A percentile compares a stretch with the other conserved stretches of the same genome.
Evolutionary conservation across 495 filamentous ascomycete genomes (phyloP).

Genomic region (Polyplosphaeria fusca): DNA sequence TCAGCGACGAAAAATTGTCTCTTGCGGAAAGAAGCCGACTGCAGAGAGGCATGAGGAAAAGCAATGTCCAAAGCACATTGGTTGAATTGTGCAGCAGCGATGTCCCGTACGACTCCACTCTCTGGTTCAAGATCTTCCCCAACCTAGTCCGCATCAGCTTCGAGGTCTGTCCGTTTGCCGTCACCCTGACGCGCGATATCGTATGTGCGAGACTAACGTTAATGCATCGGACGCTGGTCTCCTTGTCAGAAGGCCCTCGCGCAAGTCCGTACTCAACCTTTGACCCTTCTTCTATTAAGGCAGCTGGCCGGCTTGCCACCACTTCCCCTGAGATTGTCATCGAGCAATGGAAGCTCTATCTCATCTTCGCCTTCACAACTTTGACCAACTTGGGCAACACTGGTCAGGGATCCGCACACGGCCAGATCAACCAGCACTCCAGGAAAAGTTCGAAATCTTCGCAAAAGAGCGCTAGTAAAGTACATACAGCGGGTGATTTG

Average conservation of each 20-base stretch:
- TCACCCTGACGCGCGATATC: constrained; percentile 83
- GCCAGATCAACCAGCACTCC: constrained; percentile 69
- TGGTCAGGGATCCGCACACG: constrained; percentile 48
- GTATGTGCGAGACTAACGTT: constrained; percentile 88
- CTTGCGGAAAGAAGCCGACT: constrained; percentile 89
- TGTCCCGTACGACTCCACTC: constrained; percentile 84
- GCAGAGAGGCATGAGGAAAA: constrained; percentile 84
- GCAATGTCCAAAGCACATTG: constrained; percentile 76
- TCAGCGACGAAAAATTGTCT: constrained; percentile 89
- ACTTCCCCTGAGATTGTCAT: constrained; percentile 83
- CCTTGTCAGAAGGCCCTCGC: constrained; percentile 70
- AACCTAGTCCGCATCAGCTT: constrained; percentile 89
- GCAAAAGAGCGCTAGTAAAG: constrained; percentile 68
- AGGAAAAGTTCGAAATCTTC: constrained; percentile 78
- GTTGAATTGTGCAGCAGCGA: constrained; percentile 96
- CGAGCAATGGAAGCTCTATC: constrained; percentile 98
- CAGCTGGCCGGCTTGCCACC: constrained; percentile 54
- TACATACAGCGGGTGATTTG: constrained; percentile 79
- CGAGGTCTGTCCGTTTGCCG: constrained; percentile 84
- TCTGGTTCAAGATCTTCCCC: constrained; percentile 98
- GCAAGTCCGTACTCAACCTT: constrained; percentile 57
- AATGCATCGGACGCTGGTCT: constrained; percentile 79
- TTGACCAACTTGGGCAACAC: constrained; percentile 70
- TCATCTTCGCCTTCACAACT: constrained; percentile 95
- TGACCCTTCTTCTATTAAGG: constrained; percentile 50